phyloP scores from a whole-genome alignment of 345 rosid species.

The Hypericum androsaemum region DNA sequence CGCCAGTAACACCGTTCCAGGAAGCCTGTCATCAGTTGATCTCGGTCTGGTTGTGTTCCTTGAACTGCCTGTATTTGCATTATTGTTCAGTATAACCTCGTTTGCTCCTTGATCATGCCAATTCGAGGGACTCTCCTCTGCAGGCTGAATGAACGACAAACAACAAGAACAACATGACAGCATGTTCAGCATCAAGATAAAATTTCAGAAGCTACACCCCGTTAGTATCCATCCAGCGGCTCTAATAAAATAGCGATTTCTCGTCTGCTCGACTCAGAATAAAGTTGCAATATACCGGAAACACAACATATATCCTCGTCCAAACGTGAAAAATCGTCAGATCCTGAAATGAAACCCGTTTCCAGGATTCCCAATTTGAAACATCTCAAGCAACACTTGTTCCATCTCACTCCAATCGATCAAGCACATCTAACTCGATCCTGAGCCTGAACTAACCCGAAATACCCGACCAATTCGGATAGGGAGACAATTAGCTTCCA shows the following conservation, averaged over 20 bases:
- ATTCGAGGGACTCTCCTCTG: constrained; percentile 42
- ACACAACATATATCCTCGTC: too few species aligned
- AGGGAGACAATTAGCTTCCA: too few species aligned
- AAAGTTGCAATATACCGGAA: too few species aligned
- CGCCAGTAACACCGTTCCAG: constrained; percentile 85
- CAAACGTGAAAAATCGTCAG: too few species aligned
- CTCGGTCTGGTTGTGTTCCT: constrained; percentile 30
- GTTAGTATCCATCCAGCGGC: not conserved
- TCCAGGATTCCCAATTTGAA: too few species aligned
- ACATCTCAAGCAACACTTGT: too few species aligned
- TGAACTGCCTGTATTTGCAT: constrained; percentile 25
- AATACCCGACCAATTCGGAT: too few species aligned
- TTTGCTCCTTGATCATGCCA: constrained; percentile 31
- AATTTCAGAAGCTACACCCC: not conserved
- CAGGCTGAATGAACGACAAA: constrained; percentile 9
- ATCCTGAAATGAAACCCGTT: too few species aligned
- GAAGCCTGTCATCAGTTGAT: constrained; percentile 58
- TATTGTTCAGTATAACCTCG: constrained; percentile 31
- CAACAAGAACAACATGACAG: not conserved
- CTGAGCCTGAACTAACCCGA: too few species aligned
- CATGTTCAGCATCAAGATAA: not conserved
- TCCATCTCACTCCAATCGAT: too few species aligned
- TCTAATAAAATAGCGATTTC: not conserved
- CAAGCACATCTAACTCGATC: too few species aligned
- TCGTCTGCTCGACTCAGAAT: too few species aligned